Conservation (phyloP, 2,329 filamentous ascomycete genomes). For the Epichloe festucae region DNA sequence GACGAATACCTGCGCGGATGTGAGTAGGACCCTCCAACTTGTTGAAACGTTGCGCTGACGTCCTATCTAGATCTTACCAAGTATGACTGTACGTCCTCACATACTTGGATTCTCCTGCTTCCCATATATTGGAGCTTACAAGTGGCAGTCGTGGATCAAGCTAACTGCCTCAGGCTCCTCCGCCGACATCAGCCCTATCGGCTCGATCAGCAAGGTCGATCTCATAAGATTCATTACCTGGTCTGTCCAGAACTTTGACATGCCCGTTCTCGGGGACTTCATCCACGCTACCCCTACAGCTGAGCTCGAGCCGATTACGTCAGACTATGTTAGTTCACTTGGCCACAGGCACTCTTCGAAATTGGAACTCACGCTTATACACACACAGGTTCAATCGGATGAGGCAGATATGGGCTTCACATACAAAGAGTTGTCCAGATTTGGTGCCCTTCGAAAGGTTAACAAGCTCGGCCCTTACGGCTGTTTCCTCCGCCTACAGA, state of each 20-base stretch:
- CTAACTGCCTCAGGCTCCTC: slow-evolving; percentile 12
- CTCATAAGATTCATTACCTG: slow-evolving; percentile 52
- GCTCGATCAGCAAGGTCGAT: slow-evolving; percentile 40
- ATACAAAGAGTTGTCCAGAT: slow-evolving; percentile 26
- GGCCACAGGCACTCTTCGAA: slow-evolving; percentile 8
- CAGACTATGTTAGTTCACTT: slow-evolving; percentile 12
- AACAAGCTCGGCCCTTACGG: slow-evolving; percentile 28
- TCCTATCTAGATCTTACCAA: slow-evolving; percentile 19
- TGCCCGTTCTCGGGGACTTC: slow-evolving; percentile 52
- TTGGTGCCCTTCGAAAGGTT: slow-evolving; percentile 28
- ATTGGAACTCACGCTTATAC: not conserved
- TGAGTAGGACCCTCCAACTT: not conserved
- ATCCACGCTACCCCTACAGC: slow-evolving; percentile 43
- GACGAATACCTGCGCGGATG: slow-evolving; percentile 12
- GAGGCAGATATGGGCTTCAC: slow-evolving; percentile 32
- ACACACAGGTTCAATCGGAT: slow-evolving; percentile 18
- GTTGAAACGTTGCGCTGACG: not conserved
- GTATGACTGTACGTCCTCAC: slow-evolving; percentile 12
- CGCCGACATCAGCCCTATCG: slow-evolving; percentile 26
- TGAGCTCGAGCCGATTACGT: slow-evolving; percentile 32
- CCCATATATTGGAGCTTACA: not conserved
- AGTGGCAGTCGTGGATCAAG: not conserved
- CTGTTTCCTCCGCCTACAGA: slow-evolving; percentile 25
- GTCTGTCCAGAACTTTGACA: slow-evolving; percentile 37
- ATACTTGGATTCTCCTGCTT: not conserved